Evolutionary conservation across 805 yeast species (phyloP), one percentile per base, ranked within the genome.

Genomic region (Hemisphaericaspora nanyangensis): DNA sequence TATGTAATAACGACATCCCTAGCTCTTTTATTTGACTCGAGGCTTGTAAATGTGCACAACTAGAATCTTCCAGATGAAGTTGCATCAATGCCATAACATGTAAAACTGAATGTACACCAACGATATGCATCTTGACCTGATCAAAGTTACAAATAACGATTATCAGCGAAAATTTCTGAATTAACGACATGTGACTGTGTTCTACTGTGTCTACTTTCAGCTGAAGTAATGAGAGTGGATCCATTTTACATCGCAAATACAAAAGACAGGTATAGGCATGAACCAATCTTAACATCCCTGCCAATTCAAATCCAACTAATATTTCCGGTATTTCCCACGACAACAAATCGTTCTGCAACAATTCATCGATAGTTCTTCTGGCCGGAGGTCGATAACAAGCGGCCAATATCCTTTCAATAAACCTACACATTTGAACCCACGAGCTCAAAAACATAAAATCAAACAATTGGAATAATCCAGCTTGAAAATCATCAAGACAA

Each of bases 181-280:
- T 8, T 11, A 29, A 15, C 1, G 7, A 6, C n/a, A 35, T 27
- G 22, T 35, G 25, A 11, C n/a, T 27, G 6, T 26, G 20, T 18
- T 20, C 25, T 18, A 30, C 12, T 4, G 16, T 18, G 8, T 31
- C n/a, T 7, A 16, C 15, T 15, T 24, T 16, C 3, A 18, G 24
- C 6, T 28, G 3, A 8, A 35, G 11, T 27, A 35, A 24, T 10
- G 32, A 29, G 17, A 35, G 26, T 16, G 38, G 38, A 16, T 35
- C 38, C 38, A 35, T 29, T 20, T 35, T 35, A 30, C 26, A 35
- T 22, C 38, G 38, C 7, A 35, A 17, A 29, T 19, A 35, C 16
- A 35, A 29, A 11, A 35, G 17, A 18, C 38, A 35, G 5, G 32
- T 19, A 17, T 35, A 35, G 8, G 38, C 38, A n/a, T 35, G 38